Evolutionary conservation across 2,329 filamentous ascomycete genomes (phyloP).

Genomic region (Colletotrichum tabaci): DNA sequence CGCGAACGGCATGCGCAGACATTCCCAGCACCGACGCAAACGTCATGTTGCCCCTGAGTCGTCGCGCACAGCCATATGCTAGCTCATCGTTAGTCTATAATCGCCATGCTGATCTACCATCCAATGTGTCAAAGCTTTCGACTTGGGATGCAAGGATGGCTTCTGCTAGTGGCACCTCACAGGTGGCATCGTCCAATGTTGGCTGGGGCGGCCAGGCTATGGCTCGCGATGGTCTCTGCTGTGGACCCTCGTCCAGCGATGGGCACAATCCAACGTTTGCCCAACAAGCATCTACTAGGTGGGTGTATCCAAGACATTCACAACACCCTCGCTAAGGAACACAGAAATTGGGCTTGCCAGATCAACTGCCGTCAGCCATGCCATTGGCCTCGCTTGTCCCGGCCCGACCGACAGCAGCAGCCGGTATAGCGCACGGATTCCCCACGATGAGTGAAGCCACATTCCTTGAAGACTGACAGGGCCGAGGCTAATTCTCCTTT

Average conservation of each 20-base stretch:
- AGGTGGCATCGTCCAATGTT: slow-evolving; percentile 3
- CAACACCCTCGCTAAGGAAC: background rate
- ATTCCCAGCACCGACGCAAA: slow-evolving; percentile 9
- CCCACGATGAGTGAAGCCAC: slow-evolving; percentile 12
- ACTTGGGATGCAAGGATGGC: background rate
- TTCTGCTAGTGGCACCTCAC: slow-evolving; percentile 4
- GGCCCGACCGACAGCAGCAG: slow-evolving; percentile 11
- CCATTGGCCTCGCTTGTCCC: slow-evolving; percentile 1
- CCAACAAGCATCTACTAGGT: background rate
- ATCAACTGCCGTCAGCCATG: background rate
- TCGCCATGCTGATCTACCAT: slow-evolving; percentile 13
- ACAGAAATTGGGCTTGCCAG: background rate
- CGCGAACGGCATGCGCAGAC: slow-evolving; percentile 16
- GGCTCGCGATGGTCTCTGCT: slow-evolving; percentile 5
- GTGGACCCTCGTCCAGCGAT: background rate
- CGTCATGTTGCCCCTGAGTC: slow-evolving; percentile 24
- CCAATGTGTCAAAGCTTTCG: slow-evolving; percentile 8
- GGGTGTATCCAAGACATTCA: background rate
- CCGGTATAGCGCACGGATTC: background rate
- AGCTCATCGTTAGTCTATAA: slow-evolving; percentile 9
- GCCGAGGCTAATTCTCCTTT: background rate
- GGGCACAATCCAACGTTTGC: background rate
- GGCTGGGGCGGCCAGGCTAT: background rate
- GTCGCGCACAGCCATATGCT: slow-evolving; percentile 18
- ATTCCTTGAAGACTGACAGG: background rate